phyloP scores from a whole-genome alignment of 192 early-diverging fungal species.

The Backusella parvicylindrica region DNA sequence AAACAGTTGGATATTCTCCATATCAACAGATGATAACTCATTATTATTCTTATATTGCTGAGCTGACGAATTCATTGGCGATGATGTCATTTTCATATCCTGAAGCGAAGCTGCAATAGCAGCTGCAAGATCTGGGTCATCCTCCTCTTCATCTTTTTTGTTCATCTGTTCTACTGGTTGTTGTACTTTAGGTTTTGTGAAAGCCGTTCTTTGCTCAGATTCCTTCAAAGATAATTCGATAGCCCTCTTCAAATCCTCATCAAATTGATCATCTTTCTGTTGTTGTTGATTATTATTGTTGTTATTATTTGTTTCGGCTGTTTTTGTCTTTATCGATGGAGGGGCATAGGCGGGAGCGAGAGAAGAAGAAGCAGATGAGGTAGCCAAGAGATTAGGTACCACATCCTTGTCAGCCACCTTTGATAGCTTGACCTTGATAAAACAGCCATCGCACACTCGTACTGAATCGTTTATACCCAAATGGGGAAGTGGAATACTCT shows the following conservation, averaged over 20 bases:
- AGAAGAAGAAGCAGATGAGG: neutral
- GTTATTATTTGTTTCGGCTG: neutral
- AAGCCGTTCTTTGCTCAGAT: slow-evolving; percentile 42
- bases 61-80: slow-evolving; percentile 5
- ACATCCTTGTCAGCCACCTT: slow-evolving; percentile 25
- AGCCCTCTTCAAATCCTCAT: slow-evolving; percentile 88
- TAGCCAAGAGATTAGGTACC: neutral
- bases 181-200: neutral
- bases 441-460: slow-evolving; percentile 94
- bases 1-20: slow-evolving; percentile 90
- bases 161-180: neutral
- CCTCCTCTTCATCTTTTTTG: slow-evolving; percentile 45
- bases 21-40: slow-evolving; percentile 72
- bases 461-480: slow-evolving; percentile 86
- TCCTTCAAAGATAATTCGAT: slow-evolving; percentile 90
- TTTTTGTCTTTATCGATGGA: neutral
- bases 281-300: slow-evolving; percentile 1
- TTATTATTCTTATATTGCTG: slow-evolving; percentile 23
- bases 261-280: slow-evolving; percentile 50
- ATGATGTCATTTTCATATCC: slow-evolving; percentile 45
- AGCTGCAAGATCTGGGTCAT: slow-evolving; percentile 66
- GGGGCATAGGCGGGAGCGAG: neutral
- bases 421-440: slow-evolving; percentile 53
- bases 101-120: slow-evolving; percentile 76
- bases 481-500: slow-evolving; percentile 76